These are phyloP conservation scores for Globisporangium iwayamae DNA, from an alignment of 352 stramenopile genomes.

Conservation along the genomic window DNA sequence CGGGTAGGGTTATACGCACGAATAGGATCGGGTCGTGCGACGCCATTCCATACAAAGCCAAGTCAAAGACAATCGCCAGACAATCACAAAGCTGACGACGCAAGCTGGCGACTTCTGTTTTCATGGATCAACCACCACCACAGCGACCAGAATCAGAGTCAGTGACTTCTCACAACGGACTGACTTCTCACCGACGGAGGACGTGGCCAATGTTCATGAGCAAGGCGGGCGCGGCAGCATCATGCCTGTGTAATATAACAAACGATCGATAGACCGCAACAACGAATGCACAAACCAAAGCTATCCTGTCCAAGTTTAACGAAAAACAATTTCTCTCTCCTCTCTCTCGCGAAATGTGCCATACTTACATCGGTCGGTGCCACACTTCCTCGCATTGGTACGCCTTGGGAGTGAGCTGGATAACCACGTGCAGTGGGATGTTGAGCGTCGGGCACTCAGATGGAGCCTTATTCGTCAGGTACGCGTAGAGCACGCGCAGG, in stretches of 20 bases:
- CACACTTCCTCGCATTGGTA: slow-evolving; percentile 94
- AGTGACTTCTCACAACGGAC: no score
- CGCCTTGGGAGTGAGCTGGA: slow-evolving; percentile 93
- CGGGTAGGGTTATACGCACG: neutral
- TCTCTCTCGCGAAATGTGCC: neutral
- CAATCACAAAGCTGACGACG: no score
- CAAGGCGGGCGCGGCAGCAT: no score
- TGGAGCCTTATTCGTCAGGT: slow-evolving; percentile 93
- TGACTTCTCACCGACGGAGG: no score
- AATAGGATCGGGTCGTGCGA: neutral
- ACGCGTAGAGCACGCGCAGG: slow-evolving; percentile 94
- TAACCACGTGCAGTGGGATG: slow-evolving; percentile 93
- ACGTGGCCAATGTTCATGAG: no score
- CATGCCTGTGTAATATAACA: no score
- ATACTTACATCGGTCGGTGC: slow-evolving; percentile 79
- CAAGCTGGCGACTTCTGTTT: no score
- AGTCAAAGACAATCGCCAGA: neutral
- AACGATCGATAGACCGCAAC: no score
- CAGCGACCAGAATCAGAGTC: no score
- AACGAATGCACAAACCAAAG: neutral
- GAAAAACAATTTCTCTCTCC: neutral
- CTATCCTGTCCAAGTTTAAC: neutral
- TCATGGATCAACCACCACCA: no score
- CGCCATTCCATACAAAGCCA: neutral
- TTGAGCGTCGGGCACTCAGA: slow-evolving; percentile 91